Conservation (phyloP, 2,329 filamentous ascomycete genomes). For the Myriosclerotinia scirpicola region DNA sequence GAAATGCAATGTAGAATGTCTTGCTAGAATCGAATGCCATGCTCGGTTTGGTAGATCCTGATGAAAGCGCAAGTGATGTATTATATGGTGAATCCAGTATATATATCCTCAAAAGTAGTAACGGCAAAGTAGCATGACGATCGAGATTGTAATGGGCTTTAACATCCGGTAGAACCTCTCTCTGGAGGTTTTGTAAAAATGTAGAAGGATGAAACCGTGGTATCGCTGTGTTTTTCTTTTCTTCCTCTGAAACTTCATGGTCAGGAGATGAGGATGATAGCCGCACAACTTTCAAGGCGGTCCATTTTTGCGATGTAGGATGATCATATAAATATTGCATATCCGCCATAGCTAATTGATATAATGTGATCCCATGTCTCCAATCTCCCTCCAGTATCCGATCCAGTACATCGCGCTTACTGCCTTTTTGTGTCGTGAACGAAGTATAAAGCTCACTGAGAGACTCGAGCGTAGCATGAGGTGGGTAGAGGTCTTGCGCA, state of each 20-base stretch:
- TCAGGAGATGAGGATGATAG: constrained; percentile 39
- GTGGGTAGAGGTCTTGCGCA: constrained; percentile 66
- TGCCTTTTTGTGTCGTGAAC: constrained; percentile 59
- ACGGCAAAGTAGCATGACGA: constrained; percentile 64
- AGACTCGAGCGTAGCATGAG: constrained; percentile 62
- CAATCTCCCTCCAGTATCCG: constrained; percentile 68
- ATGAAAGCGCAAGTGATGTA: constrained; percentile 51
- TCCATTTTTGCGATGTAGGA: constrained; percentile 63
- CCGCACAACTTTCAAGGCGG: constrained; percentile 58
- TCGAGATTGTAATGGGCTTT: constrained; percentile 83
- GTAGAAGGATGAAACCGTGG: constrained; percentile 79
- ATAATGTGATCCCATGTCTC: constrained; percentile 62
- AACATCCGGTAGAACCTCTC: constrained; percentile 71
- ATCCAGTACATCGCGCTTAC: constrained; percentile 62
- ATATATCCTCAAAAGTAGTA: constrained; percentile 76
- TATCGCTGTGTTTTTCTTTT: constrained; percentile 48
- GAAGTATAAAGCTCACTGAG: constrained; percentile 65
- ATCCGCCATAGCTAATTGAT: constrained; percentile 69
- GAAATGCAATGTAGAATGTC: constrained; percentile 79
- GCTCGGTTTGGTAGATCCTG: constrained; percentile 25
- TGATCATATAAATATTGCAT: constrained; percentile 66
- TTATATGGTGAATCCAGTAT: constrained; percentile 81
- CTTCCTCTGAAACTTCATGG: constrained; percentile 36
- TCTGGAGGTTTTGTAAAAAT: constrained; percentile 74
- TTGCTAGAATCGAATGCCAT: constrained; percentile 60